Conservation (phyloP, 1,139 yeast genomes). For the Candida neerlandica region DNA sequence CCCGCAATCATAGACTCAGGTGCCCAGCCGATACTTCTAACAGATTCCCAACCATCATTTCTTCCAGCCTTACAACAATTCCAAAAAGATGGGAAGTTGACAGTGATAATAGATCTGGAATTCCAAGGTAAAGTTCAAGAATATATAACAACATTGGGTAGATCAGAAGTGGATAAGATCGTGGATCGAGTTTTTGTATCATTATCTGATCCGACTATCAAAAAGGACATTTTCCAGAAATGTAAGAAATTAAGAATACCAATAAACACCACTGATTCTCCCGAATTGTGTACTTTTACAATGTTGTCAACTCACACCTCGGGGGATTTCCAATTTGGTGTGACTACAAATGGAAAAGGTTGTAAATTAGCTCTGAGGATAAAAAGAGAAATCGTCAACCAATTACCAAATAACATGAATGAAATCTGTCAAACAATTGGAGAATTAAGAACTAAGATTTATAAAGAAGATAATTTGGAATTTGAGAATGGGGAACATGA, state of each 20-base stretch:
- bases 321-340: slow-evolving; percentile 80
- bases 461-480: slow-evolving; percentile 50
- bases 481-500: slow-evolving; percentile 58
- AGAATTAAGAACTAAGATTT: slow-evolving; percentile 57
- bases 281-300: slow-evolving; percentile 74
- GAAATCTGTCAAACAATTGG: slow-evolving; percentile 73
- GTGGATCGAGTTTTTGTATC: slow-evolving; percentile 79
- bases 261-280: slow-evolving; percentile 73
- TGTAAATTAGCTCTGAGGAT: slow-evolving; percentile 83
- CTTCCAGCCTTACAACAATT: slow-evolving; percentile 26
- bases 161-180: slow-evolving; percentile 59
- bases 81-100: slow-evolving; percentile 26
- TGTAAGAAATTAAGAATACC: slow-evolving; percentile 75
- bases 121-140: not conserved
- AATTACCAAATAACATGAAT: slow-evolving; percentile 71
- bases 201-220: slow-evolving; percentile 30
- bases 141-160: slow-evolving; percentile 45
- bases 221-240: slow-evolving; percentile 42
- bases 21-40: slow-evolving; percentile 57
- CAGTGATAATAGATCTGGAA: slow-evolving; percentile 17
- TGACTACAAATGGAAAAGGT: slow-evolving; percentile 88
- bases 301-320: slow-evolving; percentile 69
- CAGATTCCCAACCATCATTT: slow-evolving; percentile 19
- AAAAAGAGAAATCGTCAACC: slow-evolving; percentile 68
- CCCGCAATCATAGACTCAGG: slow-evolving; percentile 54